phyloP scores from a whole-genome alignment of 768 basidiomycete species.

The Gymnopilus dilepis region DNA sequence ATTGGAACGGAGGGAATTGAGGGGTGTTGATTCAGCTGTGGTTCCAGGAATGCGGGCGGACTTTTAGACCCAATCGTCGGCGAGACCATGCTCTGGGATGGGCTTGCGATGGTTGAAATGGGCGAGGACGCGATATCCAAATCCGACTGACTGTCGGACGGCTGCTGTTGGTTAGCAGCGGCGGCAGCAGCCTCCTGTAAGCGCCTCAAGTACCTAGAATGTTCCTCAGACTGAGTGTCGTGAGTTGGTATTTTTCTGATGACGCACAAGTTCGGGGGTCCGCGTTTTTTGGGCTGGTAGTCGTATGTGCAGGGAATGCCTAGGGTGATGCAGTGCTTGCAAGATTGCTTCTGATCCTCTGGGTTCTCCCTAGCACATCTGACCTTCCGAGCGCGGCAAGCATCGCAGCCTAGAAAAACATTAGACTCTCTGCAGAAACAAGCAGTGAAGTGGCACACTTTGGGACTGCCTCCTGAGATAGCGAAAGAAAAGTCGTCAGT shows the following conservation, averaged over 20 bases:
- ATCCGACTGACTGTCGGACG: constrained; percentile 40
- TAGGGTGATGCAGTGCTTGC: constrained; percentile 87
- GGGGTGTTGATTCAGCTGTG: constrained; percentile 45
- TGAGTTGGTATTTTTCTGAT: constrained; percentile 8
- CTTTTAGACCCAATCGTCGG: constrained; percentile 49
- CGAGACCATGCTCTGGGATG: constrained; percentile 51
- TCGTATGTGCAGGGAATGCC: constrained; percentile 89
- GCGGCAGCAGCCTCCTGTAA: constrained; percentile 79
- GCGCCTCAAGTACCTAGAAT: constrained; percentile 71
- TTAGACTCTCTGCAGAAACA: constrained; percentile 11
- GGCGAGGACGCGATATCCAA: constrained; percentile 50
- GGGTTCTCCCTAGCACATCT: constrained; percentile 82
- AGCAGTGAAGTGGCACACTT: constrained; percentile 53
- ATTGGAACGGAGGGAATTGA: constrained; percentile 50
- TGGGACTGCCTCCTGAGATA: constrained; percentile 78
- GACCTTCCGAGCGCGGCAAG: constrained; percentile 86
- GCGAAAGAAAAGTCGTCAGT: constrained; percentile 39
- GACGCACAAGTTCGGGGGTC: constrained; percentile 84
- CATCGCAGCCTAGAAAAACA: constrained; percentile 72
- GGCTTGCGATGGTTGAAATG: constrained; percentile 52
- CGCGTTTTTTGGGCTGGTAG: constrained; percentile 93
- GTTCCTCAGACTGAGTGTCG: constrained; percentile 10
- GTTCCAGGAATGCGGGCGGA: constrained; percentile 59
- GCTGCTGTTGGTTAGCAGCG: constrained; percentile 49
- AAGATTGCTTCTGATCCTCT: constrained; percentile 76